A percentile compares a stretch with the other conserved stretches of the same genome.
Conservation (phyloP, 2,329 filamentous ascomycete genomes). For the Clonostachys rhizophaga region DNA sequence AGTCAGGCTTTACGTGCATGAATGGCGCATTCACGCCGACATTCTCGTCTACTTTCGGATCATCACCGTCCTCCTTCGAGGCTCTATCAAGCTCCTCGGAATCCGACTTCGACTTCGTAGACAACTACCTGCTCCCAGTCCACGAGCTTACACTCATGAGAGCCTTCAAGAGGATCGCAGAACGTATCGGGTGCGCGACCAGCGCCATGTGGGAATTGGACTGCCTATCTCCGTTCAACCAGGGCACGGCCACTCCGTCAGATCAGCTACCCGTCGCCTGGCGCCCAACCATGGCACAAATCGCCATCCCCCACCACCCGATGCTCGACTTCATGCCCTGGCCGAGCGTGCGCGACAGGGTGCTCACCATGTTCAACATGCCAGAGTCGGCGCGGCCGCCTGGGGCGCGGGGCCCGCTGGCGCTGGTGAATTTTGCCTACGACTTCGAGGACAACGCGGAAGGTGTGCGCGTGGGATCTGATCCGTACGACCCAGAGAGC, state of each 20-base stretch:
- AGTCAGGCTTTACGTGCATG: too few relatives aligned
- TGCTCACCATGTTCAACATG: slow-evolving; percentile 45
- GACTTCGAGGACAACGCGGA: slow-evolving; percentile 52
- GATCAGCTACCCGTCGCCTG: slow-evolving; percentile 38
- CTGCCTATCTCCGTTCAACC: slow-evolving; percentile 40
- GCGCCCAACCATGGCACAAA: slow-evolving; percentile 44
- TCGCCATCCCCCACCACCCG: slow-evolving; percentile 48
- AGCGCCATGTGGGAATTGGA: slow-evolving; percentile 38
- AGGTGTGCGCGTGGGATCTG: slow-evolving; percentile 43
- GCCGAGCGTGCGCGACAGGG: slow-evolving; percentile 46
- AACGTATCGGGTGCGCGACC: slow-evolving; percentile 31
- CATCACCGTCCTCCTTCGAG: slow-evolving; percentile 5
- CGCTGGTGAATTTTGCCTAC: slow-evolving; percentile 45
- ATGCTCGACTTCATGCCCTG: slow-evolving; percentile 53
- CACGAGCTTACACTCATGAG: slow-evolving; percentile 42
- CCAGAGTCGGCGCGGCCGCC: slow-evolving; percentile 42
- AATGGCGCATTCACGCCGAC: too few relatives aligned
- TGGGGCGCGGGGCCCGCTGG: slow-evolving; percentile 37
- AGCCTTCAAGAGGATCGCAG: slow-evolving; percentile 39
- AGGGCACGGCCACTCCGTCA: slow-evolving; percentile 16
- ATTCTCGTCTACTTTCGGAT: too few relatives aligned
- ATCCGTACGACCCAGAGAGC: slow-evolving; percentile 38
- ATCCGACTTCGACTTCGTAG: slow-evolving; percentile 23
- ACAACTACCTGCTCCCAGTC: slow-evolving; percentile 43
- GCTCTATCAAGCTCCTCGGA: slow-evolving; percentile 8